These are phyloP conservation scores for Fusarium annulatum DNA, from an alignment of 2,329 filamentous ascomycete species.

Conservation along the genomic window DNA sequence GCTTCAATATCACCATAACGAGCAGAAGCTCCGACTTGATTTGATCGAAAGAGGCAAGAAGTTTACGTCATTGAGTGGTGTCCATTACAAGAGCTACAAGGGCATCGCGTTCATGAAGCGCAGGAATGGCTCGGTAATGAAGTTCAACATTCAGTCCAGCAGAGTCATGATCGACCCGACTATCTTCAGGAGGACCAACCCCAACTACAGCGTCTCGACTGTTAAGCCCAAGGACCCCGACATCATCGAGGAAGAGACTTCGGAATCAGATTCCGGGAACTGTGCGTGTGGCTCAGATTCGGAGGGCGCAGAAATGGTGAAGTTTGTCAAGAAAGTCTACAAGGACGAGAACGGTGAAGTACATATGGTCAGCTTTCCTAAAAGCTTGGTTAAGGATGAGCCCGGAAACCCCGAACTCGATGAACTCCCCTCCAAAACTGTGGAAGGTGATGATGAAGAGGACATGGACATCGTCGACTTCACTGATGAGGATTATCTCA, in stretches of 20 bases:
- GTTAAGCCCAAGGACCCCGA: slow-evolving; percentile 79
- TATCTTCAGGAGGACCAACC: slow-evolving; percentile 84
- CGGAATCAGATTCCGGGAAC: slow-evolving; percentile 53
- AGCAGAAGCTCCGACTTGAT: slow-evolving; percentile 70
- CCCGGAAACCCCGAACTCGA: slow-evolving; percentile 64
- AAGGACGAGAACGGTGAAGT: slow-evolving; percentile 56
- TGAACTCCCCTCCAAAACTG: slow-evolving; percentile 54
- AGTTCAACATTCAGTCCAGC: slow-evolving; percentile 87
- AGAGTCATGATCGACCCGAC: slow-evolving; percentile 89
- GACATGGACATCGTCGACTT: slow-evolving; percentile 59
- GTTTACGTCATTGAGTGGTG: slow-evolving; percentile 82
- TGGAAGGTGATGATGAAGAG: not conserved
- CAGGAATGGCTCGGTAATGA: slow-evolving; percentile 71
- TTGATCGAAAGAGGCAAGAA: slow-evolving; percentile 86
- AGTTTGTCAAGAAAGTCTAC: slow-evolving; percentile 64
- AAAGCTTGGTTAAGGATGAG: slow-evolving; percentile 49
- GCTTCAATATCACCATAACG: slow-evolving; percentile 81
- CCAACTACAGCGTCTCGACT: slow-evolving; percentile 82
- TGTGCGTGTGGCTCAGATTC: slow-evolving; percentile 56
- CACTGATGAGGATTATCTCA: slow-evolving; percentile 84
- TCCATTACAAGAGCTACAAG: slow-evolving; percentile 84
- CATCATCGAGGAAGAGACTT: slow-evolving; percentile 61
- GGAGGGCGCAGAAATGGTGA: slow-evolving; percentile 55
- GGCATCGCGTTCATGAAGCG: slow-evolving; percentile 88
- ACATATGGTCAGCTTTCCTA: slow-evolving; percentile 45